These are phyloP conservation scores for Chenopodium berlandieri DNA, from an alignment of 148 eudicot species.

Conservation along the genomic window DNA sequence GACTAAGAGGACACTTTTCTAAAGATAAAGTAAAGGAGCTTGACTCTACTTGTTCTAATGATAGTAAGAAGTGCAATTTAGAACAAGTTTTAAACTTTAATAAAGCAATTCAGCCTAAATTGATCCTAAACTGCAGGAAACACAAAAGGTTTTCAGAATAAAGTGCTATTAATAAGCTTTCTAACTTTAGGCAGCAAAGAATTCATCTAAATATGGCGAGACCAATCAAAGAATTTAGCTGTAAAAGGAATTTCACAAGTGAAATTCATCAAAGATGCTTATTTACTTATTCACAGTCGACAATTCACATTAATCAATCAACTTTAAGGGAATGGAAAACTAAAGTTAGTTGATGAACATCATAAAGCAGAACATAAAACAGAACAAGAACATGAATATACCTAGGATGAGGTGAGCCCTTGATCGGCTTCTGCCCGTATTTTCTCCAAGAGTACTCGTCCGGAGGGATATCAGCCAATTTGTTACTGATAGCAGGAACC, in stretches of 20 bases:
- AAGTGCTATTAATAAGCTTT: slow-evolving; percentile 8
- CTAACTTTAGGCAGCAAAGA: slow-evolving; percentile 6
- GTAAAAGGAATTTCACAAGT: slow-evolving; percentile 9
- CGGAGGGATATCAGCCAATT: slow-evolving; percentile 91
- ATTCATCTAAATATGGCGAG: background rate
- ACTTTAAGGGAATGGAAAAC: background rate
- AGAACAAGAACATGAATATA: slow-evolving; percentile 28
- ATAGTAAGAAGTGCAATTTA: slow-evolving; percentile 12
- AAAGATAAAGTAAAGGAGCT: slow-evolving; percentile 9
- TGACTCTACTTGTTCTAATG: slow-evolving; percentile 3
- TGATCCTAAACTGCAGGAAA: background rate
- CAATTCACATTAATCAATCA: background rate
- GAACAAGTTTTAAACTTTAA: background rate
- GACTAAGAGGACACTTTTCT: background rate
- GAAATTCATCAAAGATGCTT: background rate
- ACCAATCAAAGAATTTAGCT: slow-evolving; percentile 7
- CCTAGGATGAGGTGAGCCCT: slow-evolving; percentile 99
- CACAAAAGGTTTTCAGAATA: slow-evolving; percentile 16
- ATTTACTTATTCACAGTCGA: background rate
- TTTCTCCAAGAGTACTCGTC: slow-evolving; percentile 98
- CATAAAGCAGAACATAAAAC: slow-evolving; percentile 6
- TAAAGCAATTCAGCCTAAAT: background rate
- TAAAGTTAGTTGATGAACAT: background rate
- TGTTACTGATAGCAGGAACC: slow-evolving; percentile 95
- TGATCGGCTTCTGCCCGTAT: slow-evolving; percentile 97